Conservation (phyloP, 768 basidiomycete species). For the Plicaturopsis crispa region DNA sequence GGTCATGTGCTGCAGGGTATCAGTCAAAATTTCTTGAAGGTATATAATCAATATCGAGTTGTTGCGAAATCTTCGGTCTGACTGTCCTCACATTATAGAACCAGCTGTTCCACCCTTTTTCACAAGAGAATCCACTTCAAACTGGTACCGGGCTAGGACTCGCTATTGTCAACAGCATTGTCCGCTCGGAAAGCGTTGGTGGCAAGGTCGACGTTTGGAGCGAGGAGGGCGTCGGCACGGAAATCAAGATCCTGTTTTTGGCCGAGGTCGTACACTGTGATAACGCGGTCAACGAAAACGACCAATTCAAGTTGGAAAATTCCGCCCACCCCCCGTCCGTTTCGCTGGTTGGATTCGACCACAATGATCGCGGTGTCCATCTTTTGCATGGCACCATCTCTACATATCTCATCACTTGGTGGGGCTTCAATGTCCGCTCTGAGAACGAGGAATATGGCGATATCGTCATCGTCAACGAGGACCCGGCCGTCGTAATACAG, state of each 20-base stretch:
- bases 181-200: conserved; percentile 75
- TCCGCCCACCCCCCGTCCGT: conserved; percentile 39
- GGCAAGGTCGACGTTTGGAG: conserved; percentile 95
- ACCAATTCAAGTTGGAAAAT: conserved; percentile 37
- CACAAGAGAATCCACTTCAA: conserved; percentile 92
- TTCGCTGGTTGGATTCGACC: conserved; percentile 68
- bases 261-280: conserved; percentile 52
- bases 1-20: conserved; percentile 51
- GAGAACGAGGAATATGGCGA: conserved; percentile 46
- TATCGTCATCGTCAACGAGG: conserved; percentile 79
- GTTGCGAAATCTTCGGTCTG: not conserved
- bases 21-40: conserved; percentile 87
- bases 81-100: conserved; percentile 39
- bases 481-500: conserved; percentile 45
- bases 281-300: conserved; percentile 25
- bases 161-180: conserved; percentile 91
- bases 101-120: conserved; percentile 94
- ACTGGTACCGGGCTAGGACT: conserved; percentile 91
- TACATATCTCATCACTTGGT: conserved; percentile 68
- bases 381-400: conserved; percentile 56
- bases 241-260: conserved; percentile 80
- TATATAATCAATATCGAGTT: conserved; percentile 16
- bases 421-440: conserved; percentile 52
- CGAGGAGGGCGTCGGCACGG: conserved; percentile 83
- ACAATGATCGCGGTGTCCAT: conserved; percentile 53